A percentile compares a stretch with the other conserved stretches of the same genome.
phyloP scores from a whole-genome alignment of 2,329 filamentous ascomycete species.

The Aspergillus jensenii region DNA sequence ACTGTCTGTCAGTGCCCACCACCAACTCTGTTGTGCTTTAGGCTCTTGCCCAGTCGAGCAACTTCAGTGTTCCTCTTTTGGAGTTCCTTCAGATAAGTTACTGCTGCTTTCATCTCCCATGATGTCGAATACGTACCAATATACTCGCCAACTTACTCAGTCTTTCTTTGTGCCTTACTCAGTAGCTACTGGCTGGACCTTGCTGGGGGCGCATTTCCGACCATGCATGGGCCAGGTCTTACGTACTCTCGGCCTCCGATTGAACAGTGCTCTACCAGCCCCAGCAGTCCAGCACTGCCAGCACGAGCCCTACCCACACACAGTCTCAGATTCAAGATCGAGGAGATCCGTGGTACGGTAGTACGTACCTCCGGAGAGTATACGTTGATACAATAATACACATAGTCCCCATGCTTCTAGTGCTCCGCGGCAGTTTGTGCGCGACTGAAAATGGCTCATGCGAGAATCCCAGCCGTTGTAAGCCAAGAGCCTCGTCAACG shows the following conservation, averaged over 20 bases:
- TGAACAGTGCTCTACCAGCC: conserved; percentile 3
- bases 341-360: too few species aligned
- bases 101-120: too few species aligned
- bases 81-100: not conserved
- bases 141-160: not conserved
- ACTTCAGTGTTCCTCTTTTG: not conserved
- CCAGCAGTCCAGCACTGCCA: not conserved
- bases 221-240: conserved; percentile 3
- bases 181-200: not conserved
- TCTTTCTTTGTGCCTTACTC: not conserved
- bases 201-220: not conserved
- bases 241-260: conserved; percentile 7
- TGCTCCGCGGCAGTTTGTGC: not conserved
- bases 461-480: not conserved
- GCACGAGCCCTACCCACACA: conserved; percentile 11
- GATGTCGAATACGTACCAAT: not conserved
- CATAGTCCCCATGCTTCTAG: too few species aligned
- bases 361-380: too few species aligned
- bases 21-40: too few species aligned
- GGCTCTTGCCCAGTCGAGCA: not conserved
- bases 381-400: too few species aligned
- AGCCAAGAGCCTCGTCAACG: not conserved
- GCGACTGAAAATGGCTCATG: not conserved
- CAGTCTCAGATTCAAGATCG: not conserved
- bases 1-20: too few species aligned